phyloP scores from a whole-genome alignment of 148 eudicot genomes.

The Rhododendron ovatum region DNA sequence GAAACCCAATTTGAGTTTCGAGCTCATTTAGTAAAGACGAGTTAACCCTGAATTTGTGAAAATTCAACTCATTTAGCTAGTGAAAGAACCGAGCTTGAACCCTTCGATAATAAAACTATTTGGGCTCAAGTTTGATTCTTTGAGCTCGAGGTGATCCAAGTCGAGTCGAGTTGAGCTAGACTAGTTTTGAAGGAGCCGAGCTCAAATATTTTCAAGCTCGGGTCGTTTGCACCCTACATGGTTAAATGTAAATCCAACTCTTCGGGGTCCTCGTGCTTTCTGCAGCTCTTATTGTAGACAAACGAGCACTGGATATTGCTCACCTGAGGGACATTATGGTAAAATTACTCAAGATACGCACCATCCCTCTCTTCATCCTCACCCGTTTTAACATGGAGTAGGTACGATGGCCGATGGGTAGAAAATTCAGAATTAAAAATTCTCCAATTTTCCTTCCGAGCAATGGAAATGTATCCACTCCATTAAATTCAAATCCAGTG shows the following conservation, averaged over 20 bases:
- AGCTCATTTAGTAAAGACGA: too few species aligned
- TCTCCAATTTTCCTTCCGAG: background rate
- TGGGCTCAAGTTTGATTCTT: background rate
- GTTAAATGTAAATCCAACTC: background rate
- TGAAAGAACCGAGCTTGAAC: background rate
- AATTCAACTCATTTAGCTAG: too few species aligned
- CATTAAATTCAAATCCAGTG: background rate
- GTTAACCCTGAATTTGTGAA: background rate
- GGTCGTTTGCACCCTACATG: too few species aligned
- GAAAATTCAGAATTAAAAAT: background rate
- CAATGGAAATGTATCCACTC: background rate
- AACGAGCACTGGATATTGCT: background rate
- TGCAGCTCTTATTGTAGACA: background rate
- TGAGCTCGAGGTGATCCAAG: background rate
- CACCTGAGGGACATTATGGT: slow-evolving; percentile 5
- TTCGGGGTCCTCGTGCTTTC: background rate
- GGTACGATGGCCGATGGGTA: too few species aligned
- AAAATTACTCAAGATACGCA: background rate
- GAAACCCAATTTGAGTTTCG: too few species aligned
- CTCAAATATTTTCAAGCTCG: background rate
- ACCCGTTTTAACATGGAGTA: background rate
- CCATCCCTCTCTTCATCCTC: slow-evolving; percentile 10
- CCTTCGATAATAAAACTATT: too few species aligned
- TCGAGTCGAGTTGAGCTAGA: background rate
- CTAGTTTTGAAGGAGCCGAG: background rate